phyloP scores from a whole-genome alignment of 1,284 basidiomycete species.

The Thelephora terrestris region DNA sequence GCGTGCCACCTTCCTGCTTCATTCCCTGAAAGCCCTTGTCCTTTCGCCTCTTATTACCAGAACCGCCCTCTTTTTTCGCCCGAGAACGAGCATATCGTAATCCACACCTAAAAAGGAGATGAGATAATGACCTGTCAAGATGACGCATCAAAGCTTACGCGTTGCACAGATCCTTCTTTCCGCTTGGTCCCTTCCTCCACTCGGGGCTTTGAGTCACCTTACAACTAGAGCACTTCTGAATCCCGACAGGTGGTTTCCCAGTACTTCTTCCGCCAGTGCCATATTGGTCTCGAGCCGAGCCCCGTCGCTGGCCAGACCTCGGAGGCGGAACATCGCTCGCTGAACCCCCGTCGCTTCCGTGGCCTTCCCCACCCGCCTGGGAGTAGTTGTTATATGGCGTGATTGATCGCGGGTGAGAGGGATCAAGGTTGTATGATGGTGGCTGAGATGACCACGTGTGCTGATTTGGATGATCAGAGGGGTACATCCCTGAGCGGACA shows the following conservation, averaged over 20 bases:
- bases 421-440: slow-evolving; percentile 12
- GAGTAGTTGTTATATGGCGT: neutral
- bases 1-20: slow-evolving; percentile 23
- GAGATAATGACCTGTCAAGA: slow-evolving; percentile 15
- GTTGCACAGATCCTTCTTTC: slow-evolving; percentile 89
- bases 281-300: slow-evolving; percentile 23
- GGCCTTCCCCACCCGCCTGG: neutral
- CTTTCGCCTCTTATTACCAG: slow-evolving; percentile 30
- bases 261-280: slow-evolving; percentile 22
- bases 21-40: slow-evolving; percentile 23
- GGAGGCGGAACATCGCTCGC: slow-evolving; percentile 50
- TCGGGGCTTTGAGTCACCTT: slow-evolving; percentile 82
- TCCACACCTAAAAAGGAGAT: slow-evolving; percentile 48
- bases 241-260: slow-evolving; percentile 62
- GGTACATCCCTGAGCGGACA: slow-evolving; percentile 38
- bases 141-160: slow-evolving; percentile 50
- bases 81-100: slow-evolving; percentile 72
- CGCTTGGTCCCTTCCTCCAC: slow-evolving; percentile 87
- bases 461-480: slow-evolving; percentile 21
- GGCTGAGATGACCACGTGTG: slow-evolving; percentile 22
- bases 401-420: neutral
- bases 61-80: slow-evolving; percentile 68
- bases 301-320: slow-evolving; percentile 46
- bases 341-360: slow-evolving; percentile 4
- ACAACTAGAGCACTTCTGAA: slow-evolving; percentile 74